Base-by-base conservation (phyloP, 805 yeast species). In the Alloascoidea africana region DNA sequence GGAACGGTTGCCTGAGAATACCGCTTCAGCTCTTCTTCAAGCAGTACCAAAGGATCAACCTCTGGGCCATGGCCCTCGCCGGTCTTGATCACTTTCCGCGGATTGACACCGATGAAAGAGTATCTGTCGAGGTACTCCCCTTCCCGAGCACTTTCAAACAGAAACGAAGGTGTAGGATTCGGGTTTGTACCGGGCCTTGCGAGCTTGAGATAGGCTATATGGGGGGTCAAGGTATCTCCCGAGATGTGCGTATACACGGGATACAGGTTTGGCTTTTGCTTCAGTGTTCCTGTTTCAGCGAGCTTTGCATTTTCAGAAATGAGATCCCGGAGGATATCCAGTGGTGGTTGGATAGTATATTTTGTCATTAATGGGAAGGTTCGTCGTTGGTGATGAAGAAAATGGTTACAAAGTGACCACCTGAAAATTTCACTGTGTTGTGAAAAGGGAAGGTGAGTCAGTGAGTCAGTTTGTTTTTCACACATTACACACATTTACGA, bases 81-180 rank as follows among this genome's bases (percentile, higher is more conserved):
- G 1, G 97, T 87, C 42, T 67, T 72, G 48, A 91, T 79, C 39
- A 79, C 66, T 49, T 86, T 82, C 42, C 78, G 71, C 13, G 98
- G 98, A 17, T 72, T 70, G 35, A 77, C 65, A 2, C 98, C 99
- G 52, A 91, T 75, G 55, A 87, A 89, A 1, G 96, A 84, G 59
- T 78, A 91, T 46, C 98, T 66, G 44, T 83, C 94, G 18, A 91
- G 73, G 35, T 79, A 76, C 53, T 87, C 95, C 37, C 95, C 95
- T 41, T 83, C 83, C 42, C 70, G 70, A 2, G 97, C 94, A 47
- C 89, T 75, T 56, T 91, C 98, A 46, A 91, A 71, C 38, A 91
- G 61, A 49, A 89, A 87, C 3, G 94, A 79, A 30, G 79, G 80
- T 14, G 60, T 52, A 17, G 63, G 47, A 19, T 66, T 56, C 44